Conservation (phyloP, 768 basidiomycete species). For the Calocera viscosa region DNA sequence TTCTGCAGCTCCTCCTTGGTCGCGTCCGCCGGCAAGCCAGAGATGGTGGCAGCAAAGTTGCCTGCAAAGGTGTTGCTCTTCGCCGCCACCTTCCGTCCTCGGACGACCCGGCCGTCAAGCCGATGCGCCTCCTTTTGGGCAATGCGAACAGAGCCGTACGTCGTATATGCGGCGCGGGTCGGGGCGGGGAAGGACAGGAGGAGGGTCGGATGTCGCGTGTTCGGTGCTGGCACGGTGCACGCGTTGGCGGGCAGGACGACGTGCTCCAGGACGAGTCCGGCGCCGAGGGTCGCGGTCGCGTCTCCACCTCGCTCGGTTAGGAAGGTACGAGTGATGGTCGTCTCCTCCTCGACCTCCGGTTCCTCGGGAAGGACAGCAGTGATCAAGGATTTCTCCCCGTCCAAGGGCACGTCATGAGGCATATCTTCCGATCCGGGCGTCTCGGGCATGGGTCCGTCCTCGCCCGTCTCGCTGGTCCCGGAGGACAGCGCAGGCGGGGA, state of each 20-base stretch:
- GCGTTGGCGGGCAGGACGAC: slow-evolving; percentile 5
- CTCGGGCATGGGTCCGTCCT: not conserved
- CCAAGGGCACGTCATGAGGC: not conserved
- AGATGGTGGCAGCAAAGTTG: slow-evolving; percentile 50
- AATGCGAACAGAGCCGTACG: slow-evolving; percentile 39
- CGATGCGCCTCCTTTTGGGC: slow-evolving; percentile 42
- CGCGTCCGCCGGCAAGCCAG: slow-evolving; percentile 36
- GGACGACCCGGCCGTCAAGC: slow-evolving; percentile 30
- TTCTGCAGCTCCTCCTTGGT: slow-evolving; percentile 30
- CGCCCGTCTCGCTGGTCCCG: slow-evolving; percentile 1
- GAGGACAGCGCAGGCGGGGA: not conserved
- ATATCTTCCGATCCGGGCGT: not conserved
- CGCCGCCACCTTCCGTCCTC: slow-evolving; percentile 37
- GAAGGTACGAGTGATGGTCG: slow-evolving; percentile 11
- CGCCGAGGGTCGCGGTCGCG: slow-evolving; percentile 30
- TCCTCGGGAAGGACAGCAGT: not conserved
- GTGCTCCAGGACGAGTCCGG: slow-evolving; percentile 29
- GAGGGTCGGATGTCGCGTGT: slow-evolving; percentile 3
- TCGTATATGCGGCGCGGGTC: slow-evolving; percentile 44
- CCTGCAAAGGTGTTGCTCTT: slow-evolving; percentile 36
- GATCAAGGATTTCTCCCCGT: not conserved
- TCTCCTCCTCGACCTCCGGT: not conserved
- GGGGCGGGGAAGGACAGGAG: slow-evolving; percentile 34
- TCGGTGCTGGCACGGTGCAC: slow-evolving; percentile 1
- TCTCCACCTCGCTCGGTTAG: slow-evolving; percentile 27